A percentile compares a stretch with the other conserved stretches of the same genome.
phyloP scores from a whole-genome alignment of 768 basidiomycete genomes.

The Leccinum longicurvipes region DNA sequence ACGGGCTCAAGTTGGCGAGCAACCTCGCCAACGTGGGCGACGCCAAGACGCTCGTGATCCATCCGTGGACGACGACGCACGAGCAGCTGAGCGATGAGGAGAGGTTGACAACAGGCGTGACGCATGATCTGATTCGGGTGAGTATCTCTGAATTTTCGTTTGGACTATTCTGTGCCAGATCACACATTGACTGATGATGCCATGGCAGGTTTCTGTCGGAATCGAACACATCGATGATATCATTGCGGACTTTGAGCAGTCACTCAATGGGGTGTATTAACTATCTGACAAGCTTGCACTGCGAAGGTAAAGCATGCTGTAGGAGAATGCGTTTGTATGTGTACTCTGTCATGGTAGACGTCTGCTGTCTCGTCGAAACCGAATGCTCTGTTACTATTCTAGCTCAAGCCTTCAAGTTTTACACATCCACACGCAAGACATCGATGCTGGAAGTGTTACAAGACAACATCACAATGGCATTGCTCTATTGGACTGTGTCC shows the following conservation, averaged over 20 bases:
- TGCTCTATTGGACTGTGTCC: too few species aligned
- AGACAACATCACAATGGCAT: too few species aligned
- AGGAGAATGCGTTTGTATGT: too few species aligned
- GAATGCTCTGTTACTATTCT: too few species aligned
- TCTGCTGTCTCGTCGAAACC: too few species aligned
- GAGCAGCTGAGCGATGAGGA: conserved; percentile 51
- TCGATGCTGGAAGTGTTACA: too few species aligned
- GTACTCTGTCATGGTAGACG: not conserved
- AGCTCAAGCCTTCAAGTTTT: too few species aligned
- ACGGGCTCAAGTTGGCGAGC: conserved; percentile 66
- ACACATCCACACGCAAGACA: too few species aligned
- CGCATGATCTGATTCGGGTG: conserved; percentile 56
- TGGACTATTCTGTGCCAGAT: not conserved
- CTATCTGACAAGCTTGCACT: not conserved
- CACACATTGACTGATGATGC: not conserved
- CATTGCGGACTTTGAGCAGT: conserved; percentile 44
- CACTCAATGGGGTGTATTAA: conserved; percentile 29
- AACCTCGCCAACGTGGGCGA: conserved; percentile 72
- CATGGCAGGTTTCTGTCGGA: conserved; percentile 40
- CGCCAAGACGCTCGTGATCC: conserved; percentile 61
- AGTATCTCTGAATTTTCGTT: conserved; percentile 10
- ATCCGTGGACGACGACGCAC: conserved; percentile 58
- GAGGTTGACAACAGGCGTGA: conserved; percentile 47
- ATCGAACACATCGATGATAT: conserved; percentile 46
- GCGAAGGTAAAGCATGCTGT: not conserved